phyloP scores from a whole-genome alignment of 2,329 filamentous ascomycete species.

The Pyrenophora graminea region DNA sequence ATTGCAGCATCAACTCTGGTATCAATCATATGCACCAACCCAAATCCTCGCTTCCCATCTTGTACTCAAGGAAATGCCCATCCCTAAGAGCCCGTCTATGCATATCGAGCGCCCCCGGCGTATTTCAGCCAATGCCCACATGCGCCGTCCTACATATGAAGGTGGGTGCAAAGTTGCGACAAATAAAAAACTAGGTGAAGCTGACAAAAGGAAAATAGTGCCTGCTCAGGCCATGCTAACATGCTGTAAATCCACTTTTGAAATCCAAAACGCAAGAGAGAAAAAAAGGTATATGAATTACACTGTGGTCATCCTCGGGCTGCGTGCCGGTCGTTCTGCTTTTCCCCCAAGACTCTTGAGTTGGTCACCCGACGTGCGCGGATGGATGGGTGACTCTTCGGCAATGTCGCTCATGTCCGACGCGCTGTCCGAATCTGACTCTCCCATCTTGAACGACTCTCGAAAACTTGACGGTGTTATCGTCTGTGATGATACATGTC shows the following conservation, averaged over 20 bases:
- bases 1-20: constrained; percentile 7
- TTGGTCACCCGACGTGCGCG: constrained; percentile 12
- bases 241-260: constrained; percentile 22
- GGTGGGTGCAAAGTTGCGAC: constrained; percentile 14
- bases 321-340: constrained; percentile 12
- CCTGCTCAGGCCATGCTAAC: constrained; percentile 21
- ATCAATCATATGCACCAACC: constrained; percentile 9
- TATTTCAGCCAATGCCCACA: constrained; percentile 16
- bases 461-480: constrained; percentile 40
- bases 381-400: constrained; percentile 30
- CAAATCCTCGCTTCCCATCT: constrained; percentile 1
- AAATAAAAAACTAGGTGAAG: constrained; percentile 4
- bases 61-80: constrained; percentile 11
- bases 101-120: constrained; percentile 11
- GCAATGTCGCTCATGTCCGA: constrained; percentile 43
- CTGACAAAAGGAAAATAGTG: constrained; percentile 12
- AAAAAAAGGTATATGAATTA: constrained; percentile 12
- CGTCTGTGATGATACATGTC: constrained; percentile 43
- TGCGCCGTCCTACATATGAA: constrained; percentile 23
- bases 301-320: constrained; percentile 20
- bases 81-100: constrained; percentile 11
- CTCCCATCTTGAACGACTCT: constrained; percentile 27
- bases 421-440: constrained; percentile 27
- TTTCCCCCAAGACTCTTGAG: constrained; percentile 17
- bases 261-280: constrained; percentile 20